Evolutionary conservation across 176 grass and related monocot genomes (phyloP), one percentile per base, ranked within the genome.

Genomic region (Dactylis glomerata): DNA sequence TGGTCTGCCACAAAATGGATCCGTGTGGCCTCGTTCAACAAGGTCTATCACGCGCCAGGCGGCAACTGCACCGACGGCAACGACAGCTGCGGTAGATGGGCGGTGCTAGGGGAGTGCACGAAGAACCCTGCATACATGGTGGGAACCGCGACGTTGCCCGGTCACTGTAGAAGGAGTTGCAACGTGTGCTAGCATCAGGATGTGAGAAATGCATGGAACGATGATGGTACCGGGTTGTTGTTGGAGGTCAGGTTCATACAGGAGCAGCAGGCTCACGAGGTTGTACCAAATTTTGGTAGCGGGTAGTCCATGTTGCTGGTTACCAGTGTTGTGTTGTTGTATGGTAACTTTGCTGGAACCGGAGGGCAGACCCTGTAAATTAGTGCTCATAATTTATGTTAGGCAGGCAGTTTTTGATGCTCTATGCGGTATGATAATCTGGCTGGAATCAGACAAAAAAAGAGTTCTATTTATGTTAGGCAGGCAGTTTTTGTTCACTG

Each of bases 1-100:
- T 98, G 93, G 96, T 91, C 83, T 0, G 96, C 96, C 34, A 98
- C 93, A 8, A 98, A 98, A 65, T 98, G 96, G 96, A 92, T 98
- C 34, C 93, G 79, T 0, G 91, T 94, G 20, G 91, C 87, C 75
- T 98, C 89, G 0, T 98, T 94, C 17, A 91, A 96, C 88, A 96
- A 95, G 83, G 70, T 90, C 28, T 88, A 90, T 46, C 66, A 86
- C 11, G 34, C 44, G 6, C 89, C 82, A 27, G 87, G 85, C 8
- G 87, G 86, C 17, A 98, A 94, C 24, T 98, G 96, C 86, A 90
- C 93, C 0, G 96, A 98, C 15, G 44, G 89, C 62, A 98, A 92
- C 1, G 79, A 95, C 46, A 94, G 78, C 42, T 99, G 93, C 14
- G 10, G 23, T 5, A 90, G 81, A 46, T 99, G 96, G 96, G 88